Evolutionary conservation across 306 rosid species (phyloP), one percentile per base, ranked within the genome.

Genomic region (Cucurbita moschata): DNA sequence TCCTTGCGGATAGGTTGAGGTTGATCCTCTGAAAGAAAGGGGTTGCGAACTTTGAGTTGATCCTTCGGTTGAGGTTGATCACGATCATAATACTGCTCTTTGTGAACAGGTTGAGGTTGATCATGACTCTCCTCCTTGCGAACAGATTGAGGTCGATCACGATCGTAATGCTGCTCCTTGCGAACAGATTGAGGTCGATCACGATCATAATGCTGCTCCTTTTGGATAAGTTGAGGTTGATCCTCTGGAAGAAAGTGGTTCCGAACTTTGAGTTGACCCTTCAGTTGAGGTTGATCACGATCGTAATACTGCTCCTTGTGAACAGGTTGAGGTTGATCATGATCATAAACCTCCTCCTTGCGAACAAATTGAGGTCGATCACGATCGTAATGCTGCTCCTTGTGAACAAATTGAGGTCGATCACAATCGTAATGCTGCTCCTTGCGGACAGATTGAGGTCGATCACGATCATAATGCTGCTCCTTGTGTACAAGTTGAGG

Each of bases 371-470:
- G 63, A 6, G 51, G 63, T 54, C 18, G 63, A 53, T 72, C 63
- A 59, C 60, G 75, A 39, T 82, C 71, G 67, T 81, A 54, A 39
- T 85, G 85, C 8, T 30, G 49, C 63, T 80, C 57, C 43, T 37
- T 30, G 19, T 11, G 2, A 1, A 35, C 10, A 35, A 11, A 8
- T 23, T 30, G 30, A 14, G 49, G 38, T 10, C 11, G 63, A 57
- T 23, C 21, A 2, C 11, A 1, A 61, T 10, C 63, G 10, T 23
- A 10, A 0, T 5, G 21, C 2, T 13, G 13, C 39, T 80, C 38
- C 7, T 14, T 23, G 19, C 21, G 1, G 4, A 35, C 10, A 35
- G 21, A 8, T 23, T 30, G 30, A 14, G 47, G 38, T 10, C 11
- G 63, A 57, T 23, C 21, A 2, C 11, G 5, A 61, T 9, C 63